Base-by-base conservation (phyloP, 768 basidiomycete species). In the Tremella fuciformis region DNA sequence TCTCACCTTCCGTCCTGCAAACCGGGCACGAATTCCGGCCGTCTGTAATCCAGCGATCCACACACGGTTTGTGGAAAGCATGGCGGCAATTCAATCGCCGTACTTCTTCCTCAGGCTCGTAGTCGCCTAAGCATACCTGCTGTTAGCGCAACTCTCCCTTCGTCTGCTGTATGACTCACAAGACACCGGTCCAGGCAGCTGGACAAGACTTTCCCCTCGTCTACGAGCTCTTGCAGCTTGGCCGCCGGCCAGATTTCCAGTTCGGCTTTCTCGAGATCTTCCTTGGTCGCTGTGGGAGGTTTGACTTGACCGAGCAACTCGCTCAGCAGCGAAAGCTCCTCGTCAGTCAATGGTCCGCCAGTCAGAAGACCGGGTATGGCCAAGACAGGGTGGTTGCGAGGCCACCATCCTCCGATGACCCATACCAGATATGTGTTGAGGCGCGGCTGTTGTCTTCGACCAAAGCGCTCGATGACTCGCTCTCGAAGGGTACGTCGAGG, bases 1-100 rank as follows among this genome's bases (percentile, higher is more conserved):
- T 59, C 69, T 60, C 62, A 70, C 69, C 79, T 55, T 78, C 75
- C 3, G 78, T 58, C n/a, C 92, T 86, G 78, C 92, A 96, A 7
- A 89, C 89, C 34, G 92, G 92, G 75, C 92, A 96, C 58, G 89
- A 90, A 69, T 96, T 96, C 57, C 85, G 82, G 2, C 91, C 91
- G 4, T 83, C 84, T 73, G 86, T 83, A 34, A 94, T 80, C 90
- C 92, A 94, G 59, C 68, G 69, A 59, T 96, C 92, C 6, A 96
- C 89, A 65, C 92, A 96, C 19, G 75, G 78, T 69, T 85, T 85
- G 71, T 97, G 92, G 82, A 92, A 97, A n/a, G 84, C 86, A 78
- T 97, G 92, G 63, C 84, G 83, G 77, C 93, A 96, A 4, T 78
- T 78, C 79, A 97, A 82, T 34, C 96, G 78, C 22, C 93, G 85